phyloP scores from a whole-genome alignment of 1,284 basidiomycete species.

The Sporisorium sorghi region DNA sequence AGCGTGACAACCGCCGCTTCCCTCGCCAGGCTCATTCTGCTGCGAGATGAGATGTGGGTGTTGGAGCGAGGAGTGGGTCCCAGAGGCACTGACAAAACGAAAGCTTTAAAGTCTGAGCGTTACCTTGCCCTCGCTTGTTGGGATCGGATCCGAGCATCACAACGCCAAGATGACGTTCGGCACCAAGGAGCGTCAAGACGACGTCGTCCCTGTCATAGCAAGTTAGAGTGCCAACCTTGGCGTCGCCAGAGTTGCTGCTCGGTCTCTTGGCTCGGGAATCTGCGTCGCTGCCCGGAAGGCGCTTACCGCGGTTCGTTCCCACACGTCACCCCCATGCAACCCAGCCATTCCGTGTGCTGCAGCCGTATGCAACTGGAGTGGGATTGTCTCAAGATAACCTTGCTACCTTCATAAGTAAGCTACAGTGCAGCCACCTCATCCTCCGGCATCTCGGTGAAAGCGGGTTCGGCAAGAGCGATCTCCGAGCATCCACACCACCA shows the following conservation, averaged over 20 bases:
- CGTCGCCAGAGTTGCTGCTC: background rate
- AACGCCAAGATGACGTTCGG: background rate
- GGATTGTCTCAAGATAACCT: background rate
- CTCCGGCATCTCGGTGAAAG: constrained; percentile 10
- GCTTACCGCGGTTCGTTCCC: background rate
- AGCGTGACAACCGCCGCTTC: constrained; percentile 3
- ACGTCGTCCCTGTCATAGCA: background rate
- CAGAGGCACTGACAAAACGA: no score
- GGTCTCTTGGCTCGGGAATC: background rate
- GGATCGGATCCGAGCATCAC: background rate
- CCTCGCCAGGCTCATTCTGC: background rate
- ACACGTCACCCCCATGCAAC: background rate
- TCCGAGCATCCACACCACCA: constrained; percentile 13
- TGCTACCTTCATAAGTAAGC: constrained; percentile 2
- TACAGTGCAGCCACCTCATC: no score
- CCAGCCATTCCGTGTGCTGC: no score
- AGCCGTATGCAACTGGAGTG: no score
- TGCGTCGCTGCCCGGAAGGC: background rate
- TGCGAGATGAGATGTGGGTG: background rate
- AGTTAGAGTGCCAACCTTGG: no score
- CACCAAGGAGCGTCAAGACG: background rate
- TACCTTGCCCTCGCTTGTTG: background rate
- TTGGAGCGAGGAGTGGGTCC: background rate
- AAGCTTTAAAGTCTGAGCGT: no score
- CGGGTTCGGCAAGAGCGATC: constrained; percentile 10